phyloP scores from a whole-genome alignment of 805 yeast species.

The Blastobotrys mokoenaii region DNA sequence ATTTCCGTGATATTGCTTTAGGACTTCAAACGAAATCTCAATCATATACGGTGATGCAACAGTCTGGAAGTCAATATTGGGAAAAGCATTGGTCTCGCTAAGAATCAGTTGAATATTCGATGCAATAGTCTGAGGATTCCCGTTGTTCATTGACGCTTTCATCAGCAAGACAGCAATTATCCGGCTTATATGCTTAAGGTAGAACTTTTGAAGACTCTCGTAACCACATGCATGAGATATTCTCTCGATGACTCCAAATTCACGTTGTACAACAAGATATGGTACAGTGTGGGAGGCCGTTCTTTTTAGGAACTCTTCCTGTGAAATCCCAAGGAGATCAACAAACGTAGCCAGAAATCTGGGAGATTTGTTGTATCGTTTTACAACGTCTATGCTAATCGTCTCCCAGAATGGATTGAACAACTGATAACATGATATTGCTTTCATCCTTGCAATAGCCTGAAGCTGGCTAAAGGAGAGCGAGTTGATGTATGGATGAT shows the following conservation, averaged over 20 bases:
- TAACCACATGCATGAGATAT: slow-evolving; percentile 48
- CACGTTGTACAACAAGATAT: slow-evolving; percentile 56
- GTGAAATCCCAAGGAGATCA: slow-evolving; percentile 54
- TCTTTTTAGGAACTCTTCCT: slow-evolving; percentile 52
- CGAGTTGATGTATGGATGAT: slow-evolving; percentile 56
- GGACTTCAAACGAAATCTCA: slow-evolving; percentile 26
- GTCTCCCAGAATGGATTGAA: slow-evolving; percentile 73
- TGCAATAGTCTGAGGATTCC: slow-evolving; percentile 39
- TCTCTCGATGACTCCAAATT: slow-evolving; percentile 50
- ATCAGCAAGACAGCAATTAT: slow-evolving; percentile 49
- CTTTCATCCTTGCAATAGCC: slow-evolving; percentile 46
- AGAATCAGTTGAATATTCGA: slow-evolving; percentile 24
- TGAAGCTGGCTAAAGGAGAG: slow-evolving; percentile 59
- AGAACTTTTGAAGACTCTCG: slow-evolving; percentile 36
- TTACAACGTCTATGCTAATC: slow-evolving; percentile 55
- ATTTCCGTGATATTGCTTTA: slow-evolving; percentile 31
- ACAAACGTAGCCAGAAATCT: slow-evolving; percentile 52
- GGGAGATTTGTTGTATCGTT: slow-evolving; percentile 41
- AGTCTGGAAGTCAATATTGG: slow-evolving; percentile 6
- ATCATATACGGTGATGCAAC: slow-evolving; percentile 23
- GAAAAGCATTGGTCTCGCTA: background rate
- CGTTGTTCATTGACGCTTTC: slow-evolving; percentile 34
- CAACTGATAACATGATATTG: slow-evolving; percentile 67
- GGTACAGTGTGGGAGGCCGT: slow-evolving; percentile 75
- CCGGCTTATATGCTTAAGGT: slow-evolving; percentile 40